Base-by-base conservation (phyloP, 345 rosid genomes). In the Gossypium turneri region DNA sequence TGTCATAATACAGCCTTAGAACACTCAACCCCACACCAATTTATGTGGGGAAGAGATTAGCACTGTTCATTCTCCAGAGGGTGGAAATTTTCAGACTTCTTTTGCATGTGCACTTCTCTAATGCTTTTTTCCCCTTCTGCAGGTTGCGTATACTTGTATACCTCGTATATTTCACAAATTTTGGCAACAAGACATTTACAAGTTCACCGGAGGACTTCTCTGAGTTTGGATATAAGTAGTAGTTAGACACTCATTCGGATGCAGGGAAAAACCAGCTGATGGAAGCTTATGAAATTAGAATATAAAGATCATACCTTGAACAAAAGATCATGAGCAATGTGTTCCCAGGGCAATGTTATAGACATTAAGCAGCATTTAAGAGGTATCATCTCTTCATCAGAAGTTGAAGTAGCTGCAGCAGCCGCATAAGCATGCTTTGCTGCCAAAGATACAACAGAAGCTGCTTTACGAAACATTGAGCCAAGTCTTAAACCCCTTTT, bases 301-400 rank as follows among this genome's bases (percentile, higher is more conserved):
- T 67, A 52, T 48, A 66, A 11, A 53, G 63, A 77, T 61, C 79
- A 81, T 73, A 96, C 99, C 98, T 96, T 93, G 77, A 89, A 93
- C 72, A 96, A 81, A 73, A 96, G 97, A 85, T 96, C 98, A 75
- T 86, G 84, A 81, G 97, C 97, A 83, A 96, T 93, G 70, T 87
- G 84, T 65, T 93, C 98, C 99, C 99, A 93, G 1, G 98, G 97
- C 80, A 96, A 85, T 20, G 98, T 87, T 73, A 96, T 85, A 22
- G 99, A 90, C 98, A 96, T 96, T 65, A 96, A 86, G 74, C 98
- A 90, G 87, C 99, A 96, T 76, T 92, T 93, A 27, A 93, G 90
- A 78, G 98, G 98, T 56, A 96, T 69, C 92, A 92, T 92, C 83
- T 93, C 97, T 29, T 91, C 97, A 62, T 88, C 93, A 64, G 84